Conservation (phyloP, 192 early-diverging fungal genomes). For the Backusella psychrophila region DNA sequence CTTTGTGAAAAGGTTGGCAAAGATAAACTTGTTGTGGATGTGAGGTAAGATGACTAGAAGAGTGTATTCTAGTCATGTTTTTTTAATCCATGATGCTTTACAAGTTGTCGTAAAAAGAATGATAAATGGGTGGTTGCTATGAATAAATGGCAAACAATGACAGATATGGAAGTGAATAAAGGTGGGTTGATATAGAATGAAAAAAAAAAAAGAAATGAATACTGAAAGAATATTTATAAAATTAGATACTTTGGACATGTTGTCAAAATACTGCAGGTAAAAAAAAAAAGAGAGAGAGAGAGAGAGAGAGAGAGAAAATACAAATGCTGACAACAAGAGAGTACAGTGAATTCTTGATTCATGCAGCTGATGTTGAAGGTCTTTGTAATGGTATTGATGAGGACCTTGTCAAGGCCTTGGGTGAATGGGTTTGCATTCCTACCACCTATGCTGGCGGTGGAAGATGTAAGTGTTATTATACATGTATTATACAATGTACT, state of each 20-base stretch:
- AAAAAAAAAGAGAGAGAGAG: too few species aligned
- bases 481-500: background rate
- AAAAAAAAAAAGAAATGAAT: constrained; percentile 14
- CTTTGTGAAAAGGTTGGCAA: constrained; percentile 59
- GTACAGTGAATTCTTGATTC: constrained; percentile 88
- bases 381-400: constrained; percentile 92
- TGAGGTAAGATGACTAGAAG: constrained; percentile 46
- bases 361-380: constrained; percentile 98
- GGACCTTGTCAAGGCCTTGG: constrained; percentile 81
- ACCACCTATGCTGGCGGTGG: constrained; percentile 96
- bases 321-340: background rate
- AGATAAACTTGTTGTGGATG: constrained; percentile 76
- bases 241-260: constrained; percentile 47
- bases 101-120: constrained; percentile 69
- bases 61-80: too few species aligned
- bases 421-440: constrained; percentile 83
- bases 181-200: constrained; percentile 37
- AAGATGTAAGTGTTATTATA: constrained; percentile 43
- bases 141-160: constrained; percentile 97
- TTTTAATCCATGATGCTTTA: too few species aligned
- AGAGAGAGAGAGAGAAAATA: background rate
- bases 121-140: constrained; percentile 92
- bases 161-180: constrained; percentile 78
- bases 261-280: constrained; percentile 66
- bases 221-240: background rate